Conservation (phyloP, 1,284 basidiomycete genomes). For the Albatrellus sp. region DNA sequence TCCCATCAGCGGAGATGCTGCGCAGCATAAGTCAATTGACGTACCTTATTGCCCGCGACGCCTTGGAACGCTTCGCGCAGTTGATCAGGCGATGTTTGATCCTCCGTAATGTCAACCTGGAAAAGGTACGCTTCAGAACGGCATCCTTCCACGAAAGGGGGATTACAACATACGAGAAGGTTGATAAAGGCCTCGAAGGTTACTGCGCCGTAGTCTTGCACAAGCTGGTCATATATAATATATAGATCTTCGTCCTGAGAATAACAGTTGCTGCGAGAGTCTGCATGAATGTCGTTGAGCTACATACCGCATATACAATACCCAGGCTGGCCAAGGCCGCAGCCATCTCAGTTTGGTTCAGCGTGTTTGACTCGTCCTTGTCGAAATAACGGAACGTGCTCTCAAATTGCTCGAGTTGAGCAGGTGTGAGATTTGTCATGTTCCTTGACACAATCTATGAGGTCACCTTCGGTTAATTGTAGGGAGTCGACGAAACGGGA, state of each 20-base stretch:
- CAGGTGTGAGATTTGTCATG: conserved; percentile 87
- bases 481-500: not conserved
- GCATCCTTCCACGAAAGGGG: not conserved
- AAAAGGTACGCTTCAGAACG: not conserved
- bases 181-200: conserved; percentile 94
- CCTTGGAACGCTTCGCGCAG: conserved; percentile 89
- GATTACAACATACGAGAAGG: conserved; percentile 51
- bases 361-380: conserved; percentile 81
- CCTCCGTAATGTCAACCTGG: conserved; percentile 90
- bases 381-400: conserved; percentile 97
- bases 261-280: not conserved
- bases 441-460: conserved; percentile 73
- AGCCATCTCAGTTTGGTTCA: conserved; percentile 78
- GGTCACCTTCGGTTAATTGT: not conserved
- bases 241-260: conserved; percentile 76
- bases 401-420: conserved; percentile 95
- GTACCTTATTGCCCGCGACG: conserved; percentile 82
- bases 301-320: conserved; percentile 74
- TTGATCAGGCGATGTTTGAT: conserved; percentile 88
- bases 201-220: conserved; percentile 77
- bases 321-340: conserved; percentile 91
- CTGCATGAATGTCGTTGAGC: not conserved
- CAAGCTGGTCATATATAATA: conserved; percentile 76
- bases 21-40: conserved; percentile 10
- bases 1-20: conserved; percentile 2